Conservation (phyloP, 1,284 basidiomycete species). For the Cryptococcus sp. region DNA sequence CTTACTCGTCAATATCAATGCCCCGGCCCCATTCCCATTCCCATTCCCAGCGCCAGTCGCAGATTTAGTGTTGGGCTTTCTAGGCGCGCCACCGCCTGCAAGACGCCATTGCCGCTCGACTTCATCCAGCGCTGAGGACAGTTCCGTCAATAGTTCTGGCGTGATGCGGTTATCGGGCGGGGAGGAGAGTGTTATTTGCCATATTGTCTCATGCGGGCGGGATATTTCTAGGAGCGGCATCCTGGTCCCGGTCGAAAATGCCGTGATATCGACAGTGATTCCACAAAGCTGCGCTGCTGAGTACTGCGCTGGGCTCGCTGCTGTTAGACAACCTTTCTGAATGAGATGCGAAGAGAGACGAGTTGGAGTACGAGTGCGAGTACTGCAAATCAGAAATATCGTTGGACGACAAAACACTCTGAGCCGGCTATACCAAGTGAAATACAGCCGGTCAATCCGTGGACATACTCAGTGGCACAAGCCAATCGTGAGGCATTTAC, state of each 20-base stretch:
- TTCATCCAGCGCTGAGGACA: constrained; percentile 63
- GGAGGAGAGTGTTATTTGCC: constrained; percentile 46
- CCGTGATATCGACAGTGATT: too few species aligned
- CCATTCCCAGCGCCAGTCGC: constrained; percentile 26
- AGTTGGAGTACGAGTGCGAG: too few species aligned
- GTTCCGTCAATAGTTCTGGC: constrained; percentile 41
- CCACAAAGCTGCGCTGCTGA: too few species aligned
- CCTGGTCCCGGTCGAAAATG: not conserved
- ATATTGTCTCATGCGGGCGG: constrained; percentile 36
- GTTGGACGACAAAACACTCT: too few species aligned
- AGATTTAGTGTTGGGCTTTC: constrained; percentile 51
- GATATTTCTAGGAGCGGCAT: constrained; percentile 32
- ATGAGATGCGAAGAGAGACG: too few species aligned
- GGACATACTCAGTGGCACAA: too few species aligned
- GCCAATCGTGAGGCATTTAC: too few species aligned
- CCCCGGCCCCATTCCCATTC: constrained; percentile 58
- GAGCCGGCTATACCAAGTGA: too few species aligned
- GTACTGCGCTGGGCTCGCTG: too few species aligned
- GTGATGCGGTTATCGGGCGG: constrained; percentile 54
- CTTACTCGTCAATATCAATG: constrained; percentile 70
- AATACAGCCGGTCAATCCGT: too few species aligned
- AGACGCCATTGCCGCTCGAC: constrained; percentile 79
- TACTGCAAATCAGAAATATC: too few species aligned
- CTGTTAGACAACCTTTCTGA: too few species aligned
- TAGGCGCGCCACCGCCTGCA: constrained; percentile 56